Base-by-base conservation (phyloP, 495 filamentous ascomycete species). In the Penicillium roqueforti region DNA sequence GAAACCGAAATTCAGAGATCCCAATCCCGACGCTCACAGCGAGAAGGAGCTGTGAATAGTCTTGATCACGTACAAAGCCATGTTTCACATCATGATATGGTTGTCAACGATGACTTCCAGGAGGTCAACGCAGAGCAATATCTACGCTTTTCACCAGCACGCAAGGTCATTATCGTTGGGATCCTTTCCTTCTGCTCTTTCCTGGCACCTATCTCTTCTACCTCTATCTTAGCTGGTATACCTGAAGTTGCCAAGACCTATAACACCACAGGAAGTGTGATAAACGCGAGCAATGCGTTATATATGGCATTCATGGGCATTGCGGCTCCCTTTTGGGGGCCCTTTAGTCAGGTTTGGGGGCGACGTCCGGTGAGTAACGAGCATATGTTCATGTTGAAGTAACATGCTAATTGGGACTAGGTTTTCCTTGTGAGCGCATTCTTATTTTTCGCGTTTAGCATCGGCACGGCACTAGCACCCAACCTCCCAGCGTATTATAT, bases 251-350 rank as follows among this genome's bases (percentile, higher is more conserved):
- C 84, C 4, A 66, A 59, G 10, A 81, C 81, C 11, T 90, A 79
- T 54, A 49, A 69, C 23, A 87, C 84, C 6, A 83, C 78, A 0
- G 85, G 82, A 6, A 77, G 80, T 19, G 78, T 88, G 38, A 79
- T 90, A 63, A 85, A 88, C 58, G 67, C 87, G 18, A 80, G 77
- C 55, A 90, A 88, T 70, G 85, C 85, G 2, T 54, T 87, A 20
- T 89, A 87, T 56, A 70, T 89, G 70, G 58, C 84, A 0, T 83
- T 83, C 56, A 88, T 89, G 86, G 87, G 85, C 0, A 46, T 90
- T 1, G 78, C 79, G 38, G 81, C 86, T 4, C 76, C 80, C 4
- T 73, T 88, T 46, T 89, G 83, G 80, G 85, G 86, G 0, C 85
- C 86, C 4, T 63, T 88, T 57, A 83, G 80, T 47, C 80, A 86